Base-by-base conservation (phyloP, 2,329 filamentous ascomycete genomes). In the Grosmannia clavigera region DNA sequence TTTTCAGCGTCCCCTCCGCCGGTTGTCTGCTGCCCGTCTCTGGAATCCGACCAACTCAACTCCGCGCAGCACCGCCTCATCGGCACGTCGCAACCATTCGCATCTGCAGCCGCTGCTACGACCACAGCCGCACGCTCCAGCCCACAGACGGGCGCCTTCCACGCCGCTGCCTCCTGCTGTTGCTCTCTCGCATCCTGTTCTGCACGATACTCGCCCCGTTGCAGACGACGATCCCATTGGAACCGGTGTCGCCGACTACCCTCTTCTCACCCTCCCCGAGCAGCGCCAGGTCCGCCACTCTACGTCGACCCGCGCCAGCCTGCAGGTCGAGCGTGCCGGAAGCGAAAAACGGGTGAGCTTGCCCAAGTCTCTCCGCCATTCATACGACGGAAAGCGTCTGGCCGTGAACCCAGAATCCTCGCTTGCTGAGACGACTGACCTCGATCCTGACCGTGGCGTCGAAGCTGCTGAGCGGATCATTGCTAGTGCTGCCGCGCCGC, bases 31-130 rank as follows among this genome's bases (percentile, higher is more conserved):
- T 27, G 76, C 77, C 54, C 78, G 80, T 43, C 78, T 83, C 64
- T 83, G 81, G 81, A 83, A 83, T 66, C 81, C 81, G 29, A 79
- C 79, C 61, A 83, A 83, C 67, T 83, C 80, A 31, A 83, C 81
- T 2, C 80, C 80, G 53, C 74, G 79, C 61, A 65, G 79, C 61
- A 65, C 72, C 60, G 67, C 33, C n/a, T 12, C 55, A 6, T 53
- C 61, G 5, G 57, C 59, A 27, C 58, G 53, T 4, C n/a, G 6
- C 51, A 14, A 25, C 40, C 58, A 16, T 12, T 22, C 19, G 27
- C 55, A 35, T 19, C 55, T 48, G 10, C 40, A 22, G 4, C 55
- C 38, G 3, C 38, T 6, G 10, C 16, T 9, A 43, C 52, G 29
- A 35, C 43, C 33, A 16, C 35, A 40, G n/a, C 50, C 52, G 55